A percentile compares a stretch with the other conserved stretches of the same genome.
Evolutionary conservation across 2,329 filamentous ascomycete genomes (phyloP).

Genomic region (Cryphonectria parasitica): DNA sequence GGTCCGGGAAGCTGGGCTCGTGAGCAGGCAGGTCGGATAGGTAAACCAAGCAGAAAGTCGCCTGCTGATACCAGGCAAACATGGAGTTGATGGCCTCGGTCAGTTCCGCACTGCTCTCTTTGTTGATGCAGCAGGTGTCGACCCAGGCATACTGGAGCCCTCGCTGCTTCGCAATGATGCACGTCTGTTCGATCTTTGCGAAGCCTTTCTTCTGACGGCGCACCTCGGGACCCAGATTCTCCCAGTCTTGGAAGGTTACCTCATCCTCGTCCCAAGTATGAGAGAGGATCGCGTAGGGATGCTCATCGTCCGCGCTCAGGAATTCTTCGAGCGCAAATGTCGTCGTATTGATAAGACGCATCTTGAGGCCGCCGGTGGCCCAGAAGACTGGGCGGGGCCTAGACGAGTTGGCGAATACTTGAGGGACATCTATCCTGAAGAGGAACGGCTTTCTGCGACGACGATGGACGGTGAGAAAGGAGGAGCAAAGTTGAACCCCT

Average conservation of each 20-base stretch:
- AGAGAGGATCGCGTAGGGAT: conserved; percentile 35
- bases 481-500: not conserved
- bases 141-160: conserved; percentile 23
- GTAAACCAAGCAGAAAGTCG: conserved; percentile 27
- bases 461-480: not conserved
- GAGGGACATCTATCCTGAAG: not conserved
- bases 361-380: conserved; percentile 15
- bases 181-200: conserved; percentile 19
- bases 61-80: conserved; percentile 29
- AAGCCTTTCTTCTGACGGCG: conserved; percentile 9
- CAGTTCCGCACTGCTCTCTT: conserved; percentile 27
- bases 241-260: conserved; percentile 33
- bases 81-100: conserved; percentile 31
- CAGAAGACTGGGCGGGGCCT: not conserved
- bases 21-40: conserved; percentile 21
- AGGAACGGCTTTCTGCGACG: not conserved
- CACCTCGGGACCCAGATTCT: not conserved
- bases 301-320: not conserved
- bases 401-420: not conserved
- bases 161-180: conserved; percentile 14
- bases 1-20: conserved; percentile 3
- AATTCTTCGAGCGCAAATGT: conserved; percentile 14
- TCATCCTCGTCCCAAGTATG: conserved; percentile 37
- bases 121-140: conserved; percentile 28
- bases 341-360: conserved; percentile 17